Evolutionary conservation across 441 rosid species (phyloP), one percentile per base, ranked within the genome.

Genomic region (Erodium texanum): DNA sequence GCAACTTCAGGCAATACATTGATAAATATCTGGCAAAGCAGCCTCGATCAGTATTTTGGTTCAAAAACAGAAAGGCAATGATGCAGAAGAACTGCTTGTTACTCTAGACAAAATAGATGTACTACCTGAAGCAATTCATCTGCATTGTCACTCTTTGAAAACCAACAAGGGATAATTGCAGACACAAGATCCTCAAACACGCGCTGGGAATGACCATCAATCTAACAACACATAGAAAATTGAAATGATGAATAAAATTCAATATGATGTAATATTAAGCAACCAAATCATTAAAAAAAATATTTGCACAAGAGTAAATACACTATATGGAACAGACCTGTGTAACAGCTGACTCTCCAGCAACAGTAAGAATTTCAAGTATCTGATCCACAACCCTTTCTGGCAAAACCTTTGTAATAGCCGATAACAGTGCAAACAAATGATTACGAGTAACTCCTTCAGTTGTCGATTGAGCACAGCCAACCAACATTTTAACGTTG

Each of bases 181-280:
- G 99, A 86, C 71, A 93, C 77, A 79, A 96, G 87, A 68, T 79
- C 89, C 81, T 96, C 99, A 70, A 87, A 87, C 66, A 88, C 89
- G 66, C 67, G 80, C 66, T 85, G 86, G 5, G 98, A 93, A 78
- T 87, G 84, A 75, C 86, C 83, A 76, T 93, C 97, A 78, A 82
- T 82, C 99, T 96, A 34, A 8, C 41, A 34, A 34, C 41, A 34
- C 10, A 77, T 59, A 75, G 29, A 27, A 59, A 68, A 70, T 48
- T 54, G 68, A 66, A 62, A 62, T 67, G 20, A 74, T n/a, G 67
- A 66, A 73, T 5, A 19, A 29, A 18, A 29, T 12, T 20, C 62
- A 45, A 16, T 9, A 5, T 64, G 7, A 62, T 24, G 36, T n/a
- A 62, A 1, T 52, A 52, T 52, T 52, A 48, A 16, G 10, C 0